phyloP scores from a whole-genome alignment of 306 rosid species.

The Parietaria judaica region DNA sequence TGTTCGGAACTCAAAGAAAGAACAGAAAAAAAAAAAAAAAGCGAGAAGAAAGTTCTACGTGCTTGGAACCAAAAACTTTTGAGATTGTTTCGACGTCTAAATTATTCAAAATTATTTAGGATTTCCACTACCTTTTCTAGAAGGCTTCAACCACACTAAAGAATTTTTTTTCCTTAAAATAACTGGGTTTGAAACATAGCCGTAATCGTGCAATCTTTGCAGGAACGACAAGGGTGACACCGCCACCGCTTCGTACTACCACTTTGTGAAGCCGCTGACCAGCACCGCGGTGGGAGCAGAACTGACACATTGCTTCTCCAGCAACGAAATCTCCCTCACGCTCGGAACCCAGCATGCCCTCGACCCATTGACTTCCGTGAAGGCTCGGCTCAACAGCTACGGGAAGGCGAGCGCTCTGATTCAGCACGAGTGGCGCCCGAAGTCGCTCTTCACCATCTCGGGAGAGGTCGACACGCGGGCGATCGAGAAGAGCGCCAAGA shows the following conservation, averaged over 20 bases:
- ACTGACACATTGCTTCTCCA: conserved; percentile 67
- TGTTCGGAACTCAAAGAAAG: no score
- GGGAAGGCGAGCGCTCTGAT: conserved; percentile 75
- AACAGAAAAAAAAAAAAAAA: no score
- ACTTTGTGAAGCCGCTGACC: conserved; percentile 64
- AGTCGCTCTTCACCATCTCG: conserved; percentile 62
- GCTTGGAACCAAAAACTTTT: no score
- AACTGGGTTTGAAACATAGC: no score
- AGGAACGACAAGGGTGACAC: conserved; percentile 78
- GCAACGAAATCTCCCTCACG: conserved; percentile 63
- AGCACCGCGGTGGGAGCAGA: conserved; percentile 92
- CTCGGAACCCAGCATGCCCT: conserved; percentile 83
- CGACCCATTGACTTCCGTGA: conserved; percentile 71
- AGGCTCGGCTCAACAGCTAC: conserved; percentile 78
- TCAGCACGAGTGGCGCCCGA: conserved; percentile 88
- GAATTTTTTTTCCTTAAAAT: no score
- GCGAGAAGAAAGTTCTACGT: no score
- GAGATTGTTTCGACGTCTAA: no score
- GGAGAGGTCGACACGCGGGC: conserved; percentile 85
- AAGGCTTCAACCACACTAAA: no score
- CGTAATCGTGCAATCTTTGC: conserved; percentile 11
- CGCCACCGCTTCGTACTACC: conserved; percentile 75
- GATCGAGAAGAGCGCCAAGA: conserved; percentile 79
- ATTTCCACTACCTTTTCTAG: no score
- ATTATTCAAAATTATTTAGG: no score